These are phyloP conservation scores for Penicillium sp. DNA, from an alignment of 2,329 filamentous ascomycete genomes.

Conservation along the genomic window DNA sequence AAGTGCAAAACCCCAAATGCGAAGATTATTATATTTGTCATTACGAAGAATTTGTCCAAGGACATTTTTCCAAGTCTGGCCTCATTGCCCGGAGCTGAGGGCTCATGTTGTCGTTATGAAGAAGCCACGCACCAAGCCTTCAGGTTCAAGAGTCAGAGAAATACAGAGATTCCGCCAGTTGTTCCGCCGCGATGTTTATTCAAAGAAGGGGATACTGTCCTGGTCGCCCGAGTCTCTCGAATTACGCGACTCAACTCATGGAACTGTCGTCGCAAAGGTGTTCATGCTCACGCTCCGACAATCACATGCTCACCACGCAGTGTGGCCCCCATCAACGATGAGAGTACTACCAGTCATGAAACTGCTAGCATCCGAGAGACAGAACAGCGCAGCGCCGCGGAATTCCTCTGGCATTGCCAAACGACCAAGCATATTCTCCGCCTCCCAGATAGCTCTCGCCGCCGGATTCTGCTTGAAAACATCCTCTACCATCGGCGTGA, in stretches of 20 bases:
- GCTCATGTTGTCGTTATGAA: background rate
- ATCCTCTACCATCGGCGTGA: constrained; percentile 75
- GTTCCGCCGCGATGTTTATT: background rate
- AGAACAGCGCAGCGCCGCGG: constrained; percentile 68
- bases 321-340: constrained; percentile 72
- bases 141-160: background rate
- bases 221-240: background rate
- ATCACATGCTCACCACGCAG: constrained; percentile 44
- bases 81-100: background rate
- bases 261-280: background rate
- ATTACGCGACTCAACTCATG: background rate
- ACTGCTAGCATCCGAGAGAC: constrained; percentile 67
- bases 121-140: background rate
- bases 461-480: constrained; percentile 78
- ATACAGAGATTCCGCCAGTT: background rate
- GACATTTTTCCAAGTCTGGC: background rate
- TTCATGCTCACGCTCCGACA: background rate
- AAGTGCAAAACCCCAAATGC: background rate
- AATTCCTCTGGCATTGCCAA: constrained; percentile 62
- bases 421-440: constrained; percentile 57
- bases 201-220: background rate
- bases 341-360: constrained; percentile 73
- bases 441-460: constrained; percentile 47
- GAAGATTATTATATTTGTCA: background rate
- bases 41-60: no score